Evolutionary conservation across 2,329 filamentous ascomycete genomes (phyloP).

Genomic region (Ophiostoma angusticollis): DNA sequence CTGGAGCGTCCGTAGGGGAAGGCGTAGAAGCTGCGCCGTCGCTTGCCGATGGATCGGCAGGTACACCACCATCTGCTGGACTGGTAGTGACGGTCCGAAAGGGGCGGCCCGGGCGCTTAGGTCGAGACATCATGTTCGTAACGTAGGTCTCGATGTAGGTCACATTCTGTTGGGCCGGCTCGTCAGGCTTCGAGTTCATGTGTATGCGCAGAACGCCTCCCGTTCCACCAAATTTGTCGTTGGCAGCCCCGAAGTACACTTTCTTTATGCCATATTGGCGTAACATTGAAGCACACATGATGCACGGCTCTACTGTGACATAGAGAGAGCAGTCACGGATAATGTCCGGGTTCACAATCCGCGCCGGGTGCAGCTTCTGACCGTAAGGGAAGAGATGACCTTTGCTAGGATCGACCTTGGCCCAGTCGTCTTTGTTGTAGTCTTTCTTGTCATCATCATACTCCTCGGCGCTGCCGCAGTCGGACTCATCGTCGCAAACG

Average conservation of each 20-base stretch:
- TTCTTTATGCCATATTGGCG: slow-evolving; percentile 77
- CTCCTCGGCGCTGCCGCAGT: slow-evolving; percentile 19
- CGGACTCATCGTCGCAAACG: slow-evolving; percentile 34
- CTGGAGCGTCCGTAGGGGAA: slow-evolving; percentile 3
- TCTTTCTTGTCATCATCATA: slow-evolving; percentile 16
- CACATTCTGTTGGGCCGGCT: slow-evolving; percentile 17
- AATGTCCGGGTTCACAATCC: slow-evolving; percentile 52
- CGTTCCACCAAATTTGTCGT: slow-evolving; percentile 94
- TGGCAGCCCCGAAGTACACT: slow-evolving; percentile 90
- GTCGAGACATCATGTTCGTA: slow-evolving; percentile 13
- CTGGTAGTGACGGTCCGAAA: background rate
- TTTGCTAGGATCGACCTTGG: slow-evolving; percentile 39
- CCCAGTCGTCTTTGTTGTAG: slow-evolving; percentile 30
- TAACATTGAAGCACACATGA: slow-evolving; percentile 94
- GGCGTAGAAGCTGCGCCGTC: background rate
- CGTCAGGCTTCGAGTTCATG: slow-evolving; percentile 35
- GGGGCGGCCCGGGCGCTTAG: slow-evolving; percentile 7
- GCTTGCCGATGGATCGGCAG: background rate
- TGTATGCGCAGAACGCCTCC: slow-evolving; percentile 88
- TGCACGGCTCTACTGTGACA: slow-evolving; percentile 94
- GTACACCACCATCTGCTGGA: background rate
- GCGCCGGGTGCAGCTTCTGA: slow-evolving; percentile 41
- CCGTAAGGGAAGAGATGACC: slow-evolving; percentile 49
- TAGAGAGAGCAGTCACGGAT: slow-evolving; percentile 68
- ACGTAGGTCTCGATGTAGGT: slow-evolving; percentile 15